Base-by-base conservation (phyloP, 495 filamentous ascomycete species). In the Penicillium desertorum region DNA sequence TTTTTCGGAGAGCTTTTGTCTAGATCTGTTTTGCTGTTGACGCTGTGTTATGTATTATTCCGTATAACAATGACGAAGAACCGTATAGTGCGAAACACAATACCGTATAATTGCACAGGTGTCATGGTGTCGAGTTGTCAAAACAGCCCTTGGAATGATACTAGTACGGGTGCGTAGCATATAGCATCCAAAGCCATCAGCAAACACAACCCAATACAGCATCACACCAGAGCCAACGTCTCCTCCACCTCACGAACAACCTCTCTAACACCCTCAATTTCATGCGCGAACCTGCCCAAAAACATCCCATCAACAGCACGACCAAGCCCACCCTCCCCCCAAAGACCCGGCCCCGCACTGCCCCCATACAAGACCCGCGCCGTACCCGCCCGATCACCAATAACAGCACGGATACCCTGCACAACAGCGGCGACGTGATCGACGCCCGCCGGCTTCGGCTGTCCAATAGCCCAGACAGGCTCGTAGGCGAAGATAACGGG, bases 381-480 rank as follows among this genome's bases (percentile, higher is more conserved):
- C 9, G 71, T 66, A 2, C 84, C 83, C 19, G 68, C 61, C 10
- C 82, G 67, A 3, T 63, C 62, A 12, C 72, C 73, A 51, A 79
- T 63, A 2, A 76, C 68, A 3, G 65, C 59, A 37, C 85, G 76
- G 42, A 95, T 74, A 7, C 79, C 79, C 60, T 78, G 75, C 45
- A 88, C 83, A n/a, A 92, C 89, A 34, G 75, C 79, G 4, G 81
- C 76, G 4, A 96, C 89, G 71, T 94, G 85, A 55, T 87, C 84
- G 27, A 83, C 79, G 9, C 76, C 74, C 4, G 91, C 91, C n/a
- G 90, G 90, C 61, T 84, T 77, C 0, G 75, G 73, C 27, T 88
- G 81, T 3, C 90, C 90, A 71, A 95, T 95, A 0, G 90, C 90
- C 90, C 90, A 95, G 1, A 93, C 88, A 11, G 90, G 90, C 75